Conservation (phyloP, 108 stramenopile genomes). For the Stephanodiscus minutulus region DNA sequence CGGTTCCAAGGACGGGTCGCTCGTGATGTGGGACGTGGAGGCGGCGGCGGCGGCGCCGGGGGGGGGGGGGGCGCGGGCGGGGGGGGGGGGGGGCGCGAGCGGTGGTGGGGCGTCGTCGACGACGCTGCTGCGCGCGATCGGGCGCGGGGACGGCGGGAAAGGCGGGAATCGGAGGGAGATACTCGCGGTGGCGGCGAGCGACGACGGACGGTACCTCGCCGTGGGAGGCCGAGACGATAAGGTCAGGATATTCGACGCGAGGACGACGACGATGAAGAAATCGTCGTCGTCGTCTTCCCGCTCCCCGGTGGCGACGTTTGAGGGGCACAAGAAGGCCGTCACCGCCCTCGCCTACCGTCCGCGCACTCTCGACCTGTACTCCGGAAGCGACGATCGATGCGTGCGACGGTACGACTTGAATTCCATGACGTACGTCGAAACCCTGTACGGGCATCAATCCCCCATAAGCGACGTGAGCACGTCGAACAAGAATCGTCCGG, state of each 20-base stretch:
- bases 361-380: conserved; percentile 87
- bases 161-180: conserved; percentile 71
- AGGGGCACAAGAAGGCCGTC: conserved; percentile 86
- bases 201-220: conserved; percentile 93
- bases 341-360: conserved; percentile 85
- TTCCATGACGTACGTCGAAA: conserved; percentile 97
- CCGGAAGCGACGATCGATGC: conserved; percentile 91
- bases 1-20: conserved; percentile 95
- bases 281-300: conserved; percentile 20
- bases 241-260: conserved; percentile 84
- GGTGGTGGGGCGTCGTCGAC: no score
- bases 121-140: no score
- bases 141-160: conserved; percentile 46
- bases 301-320: conserved; percentile 69
- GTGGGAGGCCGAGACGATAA: conserved; percentile 90
- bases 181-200: conserved; percentile 86
- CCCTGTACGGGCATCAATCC: conserved; percentile 97
- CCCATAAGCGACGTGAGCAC: conserved; percentile 86
- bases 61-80: no score
- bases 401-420: conserved; percentile 87
- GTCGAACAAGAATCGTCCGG: conserved; percentile 82
- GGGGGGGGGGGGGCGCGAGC: no score
- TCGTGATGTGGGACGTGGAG: conserved; percentile 93
- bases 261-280: conserved; percentile 48
- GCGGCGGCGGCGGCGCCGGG: no score